Percentiles rank a stretch among this genome's conserved stretches.
These are phyloP conservation scores for Aspergillus ibericus DNA, from an alignment of 2,329 filamentous ascomycete species.

Conservation along the genomic window DNA sequence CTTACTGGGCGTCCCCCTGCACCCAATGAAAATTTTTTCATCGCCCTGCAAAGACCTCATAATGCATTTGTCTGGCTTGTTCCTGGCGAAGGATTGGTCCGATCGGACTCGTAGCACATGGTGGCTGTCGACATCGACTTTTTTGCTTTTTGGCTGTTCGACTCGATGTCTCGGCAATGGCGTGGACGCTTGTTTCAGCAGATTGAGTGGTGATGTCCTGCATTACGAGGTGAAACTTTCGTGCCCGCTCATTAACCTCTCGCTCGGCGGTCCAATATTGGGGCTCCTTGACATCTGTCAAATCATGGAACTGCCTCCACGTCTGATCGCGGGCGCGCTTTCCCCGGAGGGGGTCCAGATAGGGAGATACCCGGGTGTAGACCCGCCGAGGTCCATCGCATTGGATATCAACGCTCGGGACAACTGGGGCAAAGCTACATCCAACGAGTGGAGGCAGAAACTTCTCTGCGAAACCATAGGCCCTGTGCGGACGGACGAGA, in stretches of 20 bases:
- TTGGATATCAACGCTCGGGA: background rate
- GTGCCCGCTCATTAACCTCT: background rate
- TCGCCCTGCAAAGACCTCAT: background rate
- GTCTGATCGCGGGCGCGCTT: background rate
- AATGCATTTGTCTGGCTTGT: background rate
- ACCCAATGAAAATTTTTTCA: constrained; percentile 11
- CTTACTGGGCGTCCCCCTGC: background rate
- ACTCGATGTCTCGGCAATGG: background rate
- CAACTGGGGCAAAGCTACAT: background rate
- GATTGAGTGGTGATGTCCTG: background rate
- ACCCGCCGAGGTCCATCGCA: constrained; percentile 4
- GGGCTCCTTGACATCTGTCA: background rate
- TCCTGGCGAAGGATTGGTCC: background rate
- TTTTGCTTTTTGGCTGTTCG: background rate
- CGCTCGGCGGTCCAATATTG: background rate
- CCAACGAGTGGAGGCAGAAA: background rate
- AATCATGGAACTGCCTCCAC: background rate
- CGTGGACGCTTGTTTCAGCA: background rate
- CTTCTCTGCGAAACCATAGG: background rate
- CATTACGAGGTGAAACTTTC: constrained; percentile 2
- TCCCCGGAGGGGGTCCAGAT: background rate
- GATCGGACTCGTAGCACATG: background rate
- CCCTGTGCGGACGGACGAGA: background rate
- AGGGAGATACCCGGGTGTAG: constrained; percentile 2
- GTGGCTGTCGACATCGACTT: background rate